phyloP scores from a whole-genome alignment of 2,329 filamentous ascomycete species.

The Aspergillus caelatus region DNA sequence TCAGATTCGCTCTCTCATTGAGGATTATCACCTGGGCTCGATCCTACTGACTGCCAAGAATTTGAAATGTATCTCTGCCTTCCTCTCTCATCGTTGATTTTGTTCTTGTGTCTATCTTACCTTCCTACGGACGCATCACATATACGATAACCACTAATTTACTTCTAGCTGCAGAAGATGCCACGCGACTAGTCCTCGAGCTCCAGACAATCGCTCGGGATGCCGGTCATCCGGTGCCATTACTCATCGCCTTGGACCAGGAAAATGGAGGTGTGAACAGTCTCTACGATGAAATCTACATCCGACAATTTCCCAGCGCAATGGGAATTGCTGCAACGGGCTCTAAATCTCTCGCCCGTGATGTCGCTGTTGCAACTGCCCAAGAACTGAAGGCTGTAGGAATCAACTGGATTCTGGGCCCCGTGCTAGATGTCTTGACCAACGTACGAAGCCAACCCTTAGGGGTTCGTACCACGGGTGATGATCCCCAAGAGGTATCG shows the following conservation, averaged over 20 bases:
- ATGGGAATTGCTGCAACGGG: conserved; percentile 97
- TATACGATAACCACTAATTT: conserved; percentile 32
- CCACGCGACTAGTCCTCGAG: conserved; percentile 83
- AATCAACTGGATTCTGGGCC: conserved; percentile 93
- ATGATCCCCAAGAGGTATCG: conserved; percentile 93
- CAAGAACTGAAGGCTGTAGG: conserved; percentile 91
- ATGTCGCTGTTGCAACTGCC: conserved; percentile 89
- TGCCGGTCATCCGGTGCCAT: conserved; percentile 83
- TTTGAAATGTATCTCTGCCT: conserved; percentile 58
- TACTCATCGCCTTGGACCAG: conserved; percentile 91
- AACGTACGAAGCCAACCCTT: conserved; percentile 90
- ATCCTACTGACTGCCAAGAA: conserved; percentile 71
- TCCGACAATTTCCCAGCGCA: conserved; percentile 93
- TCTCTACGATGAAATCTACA: conserved; percentile 91
- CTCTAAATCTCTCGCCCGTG: conserved; percentile 80
- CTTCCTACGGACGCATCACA: not conserved
- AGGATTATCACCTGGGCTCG: conserved; percentile 78
- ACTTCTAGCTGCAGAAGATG: conserved; percentile 79
- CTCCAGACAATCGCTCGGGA: conserved; percentile 89
- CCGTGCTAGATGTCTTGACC: conserved; percentile 89
- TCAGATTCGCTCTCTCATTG: conserved; percentile 64
- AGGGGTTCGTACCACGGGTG: conserved; percentile 84
- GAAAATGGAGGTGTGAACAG: conserved; percentile 98
- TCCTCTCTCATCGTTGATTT: not conserved
- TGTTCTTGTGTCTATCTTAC: not conserved